Evolutionary conservation across 257 asterid species (phyloP), one percentile per base, ranked within the genome.

Genomic region (Petunia secreta): DNA sequence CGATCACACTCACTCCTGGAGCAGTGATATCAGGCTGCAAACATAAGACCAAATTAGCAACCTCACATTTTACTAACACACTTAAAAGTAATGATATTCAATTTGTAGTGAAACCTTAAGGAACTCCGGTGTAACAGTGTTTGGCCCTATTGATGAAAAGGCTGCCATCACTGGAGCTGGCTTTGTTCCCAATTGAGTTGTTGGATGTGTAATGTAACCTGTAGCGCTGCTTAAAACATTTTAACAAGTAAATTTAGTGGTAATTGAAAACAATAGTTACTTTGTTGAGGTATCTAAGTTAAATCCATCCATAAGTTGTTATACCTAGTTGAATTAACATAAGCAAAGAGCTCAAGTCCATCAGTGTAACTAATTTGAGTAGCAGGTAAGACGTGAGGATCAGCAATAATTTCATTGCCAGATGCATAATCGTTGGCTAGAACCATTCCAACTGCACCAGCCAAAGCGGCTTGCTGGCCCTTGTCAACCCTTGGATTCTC

Each of bases 1-100:
- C 97, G 48, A 95, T 89, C 37, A 95, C 75, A 83, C 92, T 92
- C 82, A 95, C 98, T 77, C 99, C 98, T 1, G 99, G 98, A 36
- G 99, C 98, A 37, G 98, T 91, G 44, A 95, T 89, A 88, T 95
- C 99, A 73, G 99, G 99, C 99, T 95, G 94, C 77, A 46, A 85
- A 77, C 66, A 80, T 8, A 25, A 41, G 10, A 13, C 7, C 62
- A 77, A 34, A 63, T 41, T 46, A 62, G 6, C 0, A 15, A 60
- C 71, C 3, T 13, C 2, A 77, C 2, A 25, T 16, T 6, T 15
- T 10, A 1, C 6, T 13, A 40, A 77, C 11, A 77, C 2, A 1
- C 1, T 16, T 40, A 43, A 10, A 2, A 41, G 1, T 2, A 4
- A n/a, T 44, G 16, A 34, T 3, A 36, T 41, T 77, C 0, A 5